Evolutionary conservation across 192 early-diverging fungal genomes (phyloP), one percentile per base, ranked within the genome.

Genomic region (Chytriomyces hyalinus): DNA sequence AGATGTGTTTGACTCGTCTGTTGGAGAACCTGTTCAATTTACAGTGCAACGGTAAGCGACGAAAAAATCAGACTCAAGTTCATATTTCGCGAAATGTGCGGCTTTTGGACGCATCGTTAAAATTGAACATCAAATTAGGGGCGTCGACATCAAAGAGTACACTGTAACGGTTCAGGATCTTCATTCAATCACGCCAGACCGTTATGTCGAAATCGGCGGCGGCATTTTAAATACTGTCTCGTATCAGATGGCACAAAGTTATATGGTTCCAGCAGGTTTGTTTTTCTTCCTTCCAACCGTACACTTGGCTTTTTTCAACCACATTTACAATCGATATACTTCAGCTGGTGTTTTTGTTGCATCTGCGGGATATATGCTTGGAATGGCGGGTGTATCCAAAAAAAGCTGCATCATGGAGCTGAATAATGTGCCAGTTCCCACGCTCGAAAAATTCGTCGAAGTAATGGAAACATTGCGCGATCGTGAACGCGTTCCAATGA

Each of bases 131-230:
- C 3, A 70, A 8, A 28, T n/a, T 20, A 81, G 89, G 60, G 92
- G 91, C 5, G 78, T 79, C 43, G 82, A 87, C 47, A 81, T 86
- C n/a, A 84, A 90, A 48, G 82, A 84, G 10, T 17, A 70, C 24
- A 61, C 44, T 13, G 46, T 85, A 5, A 28, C 22, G 17, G 77
- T 86, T 43, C 78, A 82, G 74, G 80, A 84, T 63, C 71, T 86
- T 9, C 82, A 84, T 66, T 45, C 80, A n/a, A 84, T 72, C 89
- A 82, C 95, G 4, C 95, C 96, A 0, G 87, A 91, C 66, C 86
- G 91, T 20, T 93, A 91, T 82, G 90, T 97, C 0, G 92, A 94
- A 70, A 88, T 96, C 43, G 95, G 96, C 66, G 94, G 94, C 57
- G 92, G 87, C 46, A 85, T 92, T 46, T 65, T 86, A 36, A 80